These are phyloP conservation scores for Lagerstroemia speciosa DNA, from an alignment of 345 rosid species.

Conservation along the genomic window DNA sequence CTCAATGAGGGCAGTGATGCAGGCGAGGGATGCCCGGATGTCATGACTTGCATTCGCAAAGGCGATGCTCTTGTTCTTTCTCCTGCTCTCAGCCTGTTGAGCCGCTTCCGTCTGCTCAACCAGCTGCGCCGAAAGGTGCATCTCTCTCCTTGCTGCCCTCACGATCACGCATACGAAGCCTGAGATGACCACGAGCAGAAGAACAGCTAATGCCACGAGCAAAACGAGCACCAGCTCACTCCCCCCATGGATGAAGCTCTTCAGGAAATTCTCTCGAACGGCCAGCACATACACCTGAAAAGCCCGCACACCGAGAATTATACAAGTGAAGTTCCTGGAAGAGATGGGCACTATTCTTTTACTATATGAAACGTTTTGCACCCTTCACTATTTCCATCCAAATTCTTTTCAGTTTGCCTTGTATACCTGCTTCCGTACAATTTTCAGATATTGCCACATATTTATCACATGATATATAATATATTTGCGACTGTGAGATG, in stretches of 20 bases:
- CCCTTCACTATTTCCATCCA: background rate
- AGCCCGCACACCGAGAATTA: background rate
- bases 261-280: slow-evolving; percentile 23
- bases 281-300: slow-evolving; percentile 49
- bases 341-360: background rate
- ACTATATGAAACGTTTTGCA: background rate
- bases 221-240: slow-evolving; percentile 19
- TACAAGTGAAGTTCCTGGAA: too few relatives aligned
- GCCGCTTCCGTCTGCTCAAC: slow-evolving; percentile 76
- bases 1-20: slow-evolving; percentile 48
- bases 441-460: too few relatives aligned
- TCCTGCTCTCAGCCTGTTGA: slow-evolving; percentile 63
- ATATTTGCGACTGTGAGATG: too few relatives aligned
- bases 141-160: slow-evolving; percentile 35
- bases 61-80: slow-evolving; percentile 59
- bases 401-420: too few relatives aligned
- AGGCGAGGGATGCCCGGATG: slow-evolving; percentile 55
- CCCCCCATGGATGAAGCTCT: slow-evolving; percentile 12
- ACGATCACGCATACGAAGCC: slow-evolving; percentile 28
- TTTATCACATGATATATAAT: too few relatives aligned
- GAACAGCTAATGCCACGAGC: slow-evolving; percentile 17
- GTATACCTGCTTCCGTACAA: too few relatives aligned
- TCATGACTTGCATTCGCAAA: slow-evolving; percentile 78
- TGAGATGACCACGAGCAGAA: slow-evolving; percentile 15
- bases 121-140: slow-evolving; percentile 35